Evolutionary conservation across 805 yeast species (phyloP).

Genomic region (Alloascoidea hylecoeti): DNA sequence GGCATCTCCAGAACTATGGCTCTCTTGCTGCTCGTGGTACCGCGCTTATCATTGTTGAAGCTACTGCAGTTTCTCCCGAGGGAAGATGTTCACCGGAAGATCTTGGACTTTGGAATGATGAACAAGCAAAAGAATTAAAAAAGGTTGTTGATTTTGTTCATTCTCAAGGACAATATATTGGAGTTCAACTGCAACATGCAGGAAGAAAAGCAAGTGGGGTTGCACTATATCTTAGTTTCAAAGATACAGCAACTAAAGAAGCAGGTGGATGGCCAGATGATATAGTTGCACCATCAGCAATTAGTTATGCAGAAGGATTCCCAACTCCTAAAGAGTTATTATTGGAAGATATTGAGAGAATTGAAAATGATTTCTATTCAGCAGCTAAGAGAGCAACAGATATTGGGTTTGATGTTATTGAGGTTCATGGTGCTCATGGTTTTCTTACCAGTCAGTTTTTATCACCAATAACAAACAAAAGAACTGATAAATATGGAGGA

Average conservation of each 20-base stretch:
- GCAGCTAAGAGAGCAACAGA: constrained; percentile 36
- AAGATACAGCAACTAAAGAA: too few species aligned
- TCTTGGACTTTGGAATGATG: constrained; percentile 35
- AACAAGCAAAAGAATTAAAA: constrained; percentile 27
- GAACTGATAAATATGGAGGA: constrained; percentile 56
- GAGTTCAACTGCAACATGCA: constrained; percentile 40
- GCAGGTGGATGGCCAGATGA: too few species aligned
- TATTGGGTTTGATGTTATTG: constrained; percentile 50
- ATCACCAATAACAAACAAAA: constrained; percentile 28
- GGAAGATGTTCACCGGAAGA: constrained; percentile 30
- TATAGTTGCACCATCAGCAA: too few species aligned
- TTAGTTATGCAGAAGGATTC: too few species aligned
- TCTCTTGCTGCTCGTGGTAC: constrained; percentile 32
- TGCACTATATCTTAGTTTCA: too few species aligned
- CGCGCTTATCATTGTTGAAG: constrained; percentile 32
- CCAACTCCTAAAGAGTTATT: constrained; percentile 28
- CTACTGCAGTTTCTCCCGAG: constrained; percentile 23
- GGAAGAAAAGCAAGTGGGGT: constrained; percentile 32
- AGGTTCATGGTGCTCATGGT: constrained; percentile 55
- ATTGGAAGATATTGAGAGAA: constrained; percentile 21
- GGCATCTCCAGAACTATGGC: too few species aligned
- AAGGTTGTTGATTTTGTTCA: constrained; percentile 27
- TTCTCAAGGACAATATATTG: constrained; percentile 25
- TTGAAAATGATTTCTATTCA: constrained; percentile 26
- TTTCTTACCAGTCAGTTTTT: constrained; percentile 35